Percentiles rank a stretch among this genome's conserved stretches.
These are phyloP conservation scores for Ampelomyces quisqualis DNA, from an alignment of 2,329 filamentous ascomycete species.

Conservation along the genomic window DNA sequence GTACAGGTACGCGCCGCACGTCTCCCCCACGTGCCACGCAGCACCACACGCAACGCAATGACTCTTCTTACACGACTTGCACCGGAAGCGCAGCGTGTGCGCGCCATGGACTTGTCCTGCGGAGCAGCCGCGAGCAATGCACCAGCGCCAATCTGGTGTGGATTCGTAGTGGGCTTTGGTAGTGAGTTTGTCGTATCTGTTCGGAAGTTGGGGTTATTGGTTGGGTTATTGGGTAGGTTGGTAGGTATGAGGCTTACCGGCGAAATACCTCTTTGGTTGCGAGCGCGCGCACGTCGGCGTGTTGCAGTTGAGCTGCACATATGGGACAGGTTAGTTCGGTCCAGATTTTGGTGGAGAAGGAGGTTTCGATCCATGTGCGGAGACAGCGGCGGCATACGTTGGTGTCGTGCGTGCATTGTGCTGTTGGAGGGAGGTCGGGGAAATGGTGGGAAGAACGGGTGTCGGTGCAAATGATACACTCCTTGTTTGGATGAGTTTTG, in stretches of 20 bases:
- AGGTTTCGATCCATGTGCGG: slow-evolving; percentile 42
- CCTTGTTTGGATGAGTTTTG: slow-evolving; percentile 4
- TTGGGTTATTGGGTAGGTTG: no score
- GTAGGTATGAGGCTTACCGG: slow-evolving; percentile 43
- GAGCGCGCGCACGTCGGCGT: slow-evolving; percentile 50
- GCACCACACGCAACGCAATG: slow-evolving; percentile 42
- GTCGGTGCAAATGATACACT: slow-evolving; percentile 43
- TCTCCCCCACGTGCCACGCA: slow-evolving; percentile 45
- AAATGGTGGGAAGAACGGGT: slow-evolving; percentile 34
- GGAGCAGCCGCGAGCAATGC: slow-evolving; percentile 52
- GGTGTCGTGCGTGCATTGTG: slow-evolving; percentile 35
- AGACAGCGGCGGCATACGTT: slow-evolving; percentile 45
- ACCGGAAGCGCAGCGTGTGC: slow-evolving; percentile 46
- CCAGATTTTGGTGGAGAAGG: slow-evolving; percentile 45
- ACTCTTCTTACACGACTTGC: slow-evolving; percentile 37
- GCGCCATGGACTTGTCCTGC: slow-evolving; percentile 55
- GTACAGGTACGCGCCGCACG: slow-evolving; percentile 44
- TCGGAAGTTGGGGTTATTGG: no score
- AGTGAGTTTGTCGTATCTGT: slow-evolving; percentile 48
- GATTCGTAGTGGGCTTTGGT: slow-evolving; percentile 48
- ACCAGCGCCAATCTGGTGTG: slow-evolving; percentile 55
- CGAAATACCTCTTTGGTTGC: slow-evolving; percentile 50
- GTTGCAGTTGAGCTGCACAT: slow-evolving; percentile 49
- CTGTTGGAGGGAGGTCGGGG: slow-evolving; percentile 34
- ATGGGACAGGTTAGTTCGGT: slow-evolving; percentile 54